Conservation (phyloP, 768 basidiomycete genomes). For the Filobasidium floriforme region DNA sequence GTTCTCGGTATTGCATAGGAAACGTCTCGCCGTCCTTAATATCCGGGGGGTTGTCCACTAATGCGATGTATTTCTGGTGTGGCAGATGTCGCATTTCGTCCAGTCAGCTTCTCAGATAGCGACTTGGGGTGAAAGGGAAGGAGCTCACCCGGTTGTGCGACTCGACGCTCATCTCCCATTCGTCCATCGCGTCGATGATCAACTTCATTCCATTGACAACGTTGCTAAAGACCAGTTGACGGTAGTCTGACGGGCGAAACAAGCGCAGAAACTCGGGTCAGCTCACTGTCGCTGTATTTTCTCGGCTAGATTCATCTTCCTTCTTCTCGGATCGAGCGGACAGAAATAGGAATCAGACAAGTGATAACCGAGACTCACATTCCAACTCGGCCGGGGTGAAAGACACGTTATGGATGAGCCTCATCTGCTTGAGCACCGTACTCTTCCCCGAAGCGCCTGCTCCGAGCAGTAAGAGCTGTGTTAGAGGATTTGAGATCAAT, state of each 20-base stretch:
- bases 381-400: conserved; percentile 79
- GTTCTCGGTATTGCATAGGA: conserved; percentile 59
- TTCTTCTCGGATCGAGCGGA: too few species aligned
- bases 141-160: conserved; percentile 52
- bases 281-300: too few species aligned
- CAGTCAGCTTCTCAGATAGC: not conserved
- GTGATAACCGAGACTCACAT: conserved; percentile 34
- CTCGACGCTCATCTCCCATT: conserved; percentile 68
- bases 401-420: conserved; percentile 78
- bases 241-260: conserved; percentile 35
- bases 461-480: conserved; percentile 69
- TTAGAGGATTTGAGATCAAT: too few species aligned
- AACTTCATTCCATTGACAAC: conserved; percentile 74
- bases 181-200: conserved; percentile 79
- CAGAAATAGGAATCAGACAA: too few species aligned
- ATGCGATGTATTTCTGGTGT: conserved; percentile 53
- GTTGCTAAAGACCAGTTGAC: conserved; percentile 89
- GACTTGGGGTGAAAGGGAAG: not conserved
- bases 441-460: conserved; percentile 92
- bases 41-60: conserved; percentile 63
- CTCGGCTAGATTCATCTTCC: not conserved
- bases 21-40: conserved; percentile 73
- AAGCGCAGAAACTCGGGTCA: not conserved
- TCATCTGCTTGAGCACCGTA: conserved; percentile 96
- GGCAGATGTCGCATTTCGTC: not conserved